These are phyloP conservation scores for Edaphochlamys debaryana DNA, from an alignment of 139 green algal species.

Conservation along the genomic window DNA sequence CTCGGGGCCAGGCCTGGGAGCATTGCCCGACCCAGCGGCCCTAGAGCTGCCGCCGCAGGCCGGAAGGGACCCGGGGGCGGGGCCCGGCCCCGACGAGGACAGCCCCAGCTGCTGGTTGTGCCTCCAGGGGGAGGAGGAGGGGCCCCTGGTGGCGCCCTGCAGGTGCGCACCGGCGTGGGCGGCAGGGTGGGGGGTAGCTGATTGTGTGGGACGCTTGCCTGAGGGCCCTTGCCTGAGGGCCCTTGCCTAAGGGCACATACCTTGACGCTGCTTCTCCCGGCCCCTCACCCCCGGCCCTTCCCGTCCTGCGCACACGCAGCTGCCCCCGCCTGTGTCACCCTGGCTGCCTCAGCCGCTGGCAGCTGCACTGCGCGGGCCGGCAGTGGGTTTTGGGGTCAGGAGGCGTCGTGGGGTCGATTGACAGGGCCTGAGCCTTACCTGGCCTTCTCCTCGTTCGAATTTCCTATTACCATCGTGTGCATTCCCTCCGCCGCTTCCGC, in stretches of 20 bases:
- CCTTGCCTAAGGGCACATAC: no score
- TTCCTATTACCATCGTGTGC: background rate
- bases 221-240: background rate
- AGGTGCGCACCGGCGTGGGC: background rate
- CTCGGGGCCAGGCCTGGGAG: no score
- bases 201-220: background rate
- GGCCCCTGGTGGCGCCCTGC: slow-evolving; percentile 8
- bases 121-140: slow-evolving; percentile 18
- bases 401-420: background rate
- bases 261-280: no score
- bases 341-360: slow-evolving; percentile 29
- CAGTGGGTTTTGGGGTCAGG: background rate
- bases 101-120: slow-evolving; percentile 23
- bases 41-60: no score
- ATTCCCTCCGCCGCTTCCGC: background rate
- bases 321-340: slow-evolving; percentile 32
- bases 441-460: background rate
- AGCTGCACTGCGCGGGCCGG: slow-evolving; percentile 38
- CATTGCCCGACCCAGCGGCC: no score
- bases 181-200: background rate
- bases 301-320: background rate
- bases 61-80: no score
- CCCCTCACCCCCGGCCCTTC: background rate
- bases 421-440: no score
- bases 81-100: slow-evolving; percentile 15